A percentile compares a stretch with the other conserved stretches of the same genome.
Conservation (phyloP, 805 yeast genomes). For the Lachancea mirantina region DNA sequence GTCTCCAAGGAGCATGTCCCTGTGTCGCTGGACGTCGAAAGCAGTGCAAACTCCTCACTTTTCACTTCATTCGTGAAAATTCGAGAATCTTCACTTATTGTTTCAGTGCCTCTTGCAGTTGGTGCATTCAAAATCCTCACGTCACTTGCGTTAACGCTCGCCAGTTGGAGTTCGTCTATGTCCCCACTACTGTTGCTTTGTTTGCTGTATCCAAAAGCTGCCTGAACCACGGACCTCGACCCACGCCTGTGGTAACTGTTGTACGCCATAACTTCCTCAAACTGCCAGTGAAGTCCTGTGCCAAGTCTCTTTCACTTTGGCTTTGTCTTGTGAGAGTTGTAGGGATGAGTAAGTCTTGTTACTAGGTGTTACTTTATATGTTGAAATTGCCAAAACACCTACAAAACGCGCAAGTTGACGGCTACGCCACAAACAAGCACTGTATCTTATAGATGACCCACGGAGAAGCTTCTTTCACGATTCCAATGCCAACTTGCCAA, state of each 20-base stretch:
- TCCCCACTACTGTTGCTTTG: constrained; percentile 6
- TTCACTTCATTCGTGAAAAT: constrained; percentile 11
- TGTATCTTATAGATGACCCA: too few relatives aligned
- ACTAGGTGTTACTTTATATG: too few relatives aligned
- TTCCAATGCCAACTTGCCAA: too few relatives aligned
- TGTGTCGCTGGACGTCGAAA: constrained; percentile 14
- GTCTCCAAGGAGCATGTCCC: constrained; percentile 6
- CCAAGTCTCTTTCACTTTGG: too few relatives aligned
- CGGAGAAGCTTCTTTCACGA: too few relatives aligned
- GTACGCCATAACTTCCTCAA: constrained; percentile 11
- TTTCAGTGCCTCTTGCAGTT: constrained; percentile 2
- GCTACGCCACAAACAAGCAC: too few relatives aligned
- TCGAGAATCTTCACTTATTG: constrained; percentile 12
- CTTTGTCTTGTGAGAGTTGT: too few relatives aligned
- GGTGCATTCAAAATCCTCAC: constrained; percentile 18
- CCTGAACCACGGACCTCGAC: constrained; percentile 16
- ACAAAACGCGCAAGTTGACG: too few relatives aligned
- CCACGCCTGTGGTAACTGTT: constrained; percentile 15
- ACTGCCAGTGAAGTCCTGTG: too few relatives aligned
- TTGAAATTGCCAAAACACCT: too few relatives aligned
- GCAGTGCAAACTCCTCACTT: constrained; percentile 18
- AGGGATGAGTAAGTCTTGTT: too few relatives aligned
- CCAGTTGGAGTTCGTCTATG: constrained; percentile 1
- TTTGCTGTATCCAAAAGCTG: constrained; percentile 13
- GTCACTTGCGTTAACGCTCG: constrained; percentile 8